Conservation (phyloP, 768 basidiomycete species). For the Mycena galericulata region DNA sequence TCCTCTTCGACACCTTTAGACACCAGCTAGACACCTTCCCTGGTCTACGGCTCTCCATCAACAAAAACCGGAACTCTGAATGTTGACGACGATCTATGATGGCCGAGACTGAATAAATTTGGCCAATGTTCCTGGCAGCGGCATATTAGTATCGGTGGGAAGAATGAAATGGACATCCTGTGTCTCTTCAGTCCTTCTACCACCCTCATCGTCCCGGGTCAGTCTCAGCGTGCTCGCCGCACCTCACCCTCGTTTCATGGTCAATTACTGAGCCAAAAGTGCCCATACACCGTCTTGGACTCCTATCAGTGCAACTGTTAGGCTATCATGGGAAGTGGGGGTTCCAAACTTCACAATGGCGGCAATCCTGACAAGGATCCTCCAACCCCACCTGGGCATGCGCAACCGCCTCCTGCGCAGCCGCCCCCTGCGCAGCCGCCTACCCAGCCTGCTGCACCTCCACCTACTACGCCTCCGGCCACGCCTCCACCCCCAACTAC, state of each 20-base stretch:
- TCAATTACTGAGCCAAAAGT: background rate
- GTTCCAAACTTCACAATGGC: background rate
- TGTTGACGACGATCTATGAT: constrained; percentile 12
- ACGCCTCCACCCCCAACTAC: background rate
- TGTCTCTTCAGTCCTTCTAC: background rate
- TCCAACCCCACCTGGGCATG: background rate
- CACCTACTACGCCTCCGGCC: background rate
- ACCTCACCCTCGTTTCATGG: constrained; percentile 16
- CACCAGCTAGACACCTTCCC: too few species aligned
- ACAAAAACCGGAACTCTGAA: too few species aligned
- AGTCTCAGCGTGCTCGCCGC: background rate
- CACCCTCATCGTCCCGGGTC: background rate
- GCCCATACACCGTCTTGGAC: background rate
- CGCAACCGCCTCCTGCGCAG: background rate
- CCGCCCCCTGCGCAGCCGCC: background rate
- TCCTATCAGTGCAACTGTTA: background rate
- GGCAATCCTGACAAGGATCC: background rate
- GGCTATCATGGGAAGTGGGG: background rate
- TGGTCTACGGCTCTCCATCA: too few species aligned
- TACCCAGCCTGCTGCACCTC: background rate
- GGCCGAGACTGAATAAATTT: background rate
- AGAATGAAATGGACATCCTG: background rate
- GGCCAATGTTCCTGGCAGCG: constrained; percentile 3
- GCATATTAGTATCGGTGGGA: constrained; percentile 8
- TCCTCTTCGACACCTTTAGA: too few species aligned